Base-by-base conservation (phyloP, 495 filamentous ascomycete species). In the Penicillium ochrochloron region DNA sequence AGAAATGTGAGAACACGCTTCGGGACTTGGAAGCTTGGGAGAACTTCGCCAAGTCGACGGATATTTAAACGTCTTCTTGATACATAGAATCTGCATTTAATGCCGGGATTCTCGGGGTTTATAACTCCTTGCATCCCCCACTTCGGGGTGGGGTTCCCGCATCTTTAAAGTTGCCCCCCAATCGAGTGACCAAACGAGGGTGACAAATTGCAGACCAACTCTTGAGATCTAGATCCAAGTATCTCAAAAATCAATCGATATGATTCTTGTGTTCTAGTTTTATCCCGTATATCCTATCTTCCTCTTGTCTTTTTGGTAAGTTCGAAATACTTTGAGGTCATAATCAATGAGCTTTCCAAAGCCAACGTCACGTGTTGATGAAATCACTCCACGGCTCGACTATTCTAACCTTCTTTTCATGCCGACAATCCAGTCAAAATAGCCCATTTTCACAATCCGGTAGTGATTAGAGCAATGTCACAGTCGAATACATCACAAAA, bases 21-120 rank as follows among this genome's bases (percentile, higher is more conserved):
- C 61, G 51, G 23, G 39, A 75, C 14, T 64, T 78, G 35, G 62
- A 73, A 10, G 72, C 70, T 58, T 78, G 74, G 78, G 70, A 70
- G 61, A 54, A 60, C 10, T 57, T 78, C 23, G 59, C 62, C 64
- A 61, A 39, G 42, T 68, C 56, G 39, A 75, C 70, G 6, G 69
- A 73, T 63, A 33, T 70, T 17, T 62, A 57, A 31, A 14, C 2
- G 5, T 29, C 14, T 29, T 52, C 44, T 3, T 23, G 3, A 12
- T 29, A 29, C 25, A 31, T 52, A 29, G 48, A 31, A 29, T 31
- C 12, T 31, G 48, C 3, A 10, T 15, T 19, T 17, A 44, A 44
- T 50, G 23, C 23, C 23, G 9, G 25, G 23, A 10, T 3, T 6
- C 46, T 25, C 25, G 11, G 25, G 23, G 15, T 50, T 50, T 39